Evolutionary conservation across 2,329 filamentous ascomycete genomes (phyloP).

Genomic region (Neurospora crassa): DNA sequence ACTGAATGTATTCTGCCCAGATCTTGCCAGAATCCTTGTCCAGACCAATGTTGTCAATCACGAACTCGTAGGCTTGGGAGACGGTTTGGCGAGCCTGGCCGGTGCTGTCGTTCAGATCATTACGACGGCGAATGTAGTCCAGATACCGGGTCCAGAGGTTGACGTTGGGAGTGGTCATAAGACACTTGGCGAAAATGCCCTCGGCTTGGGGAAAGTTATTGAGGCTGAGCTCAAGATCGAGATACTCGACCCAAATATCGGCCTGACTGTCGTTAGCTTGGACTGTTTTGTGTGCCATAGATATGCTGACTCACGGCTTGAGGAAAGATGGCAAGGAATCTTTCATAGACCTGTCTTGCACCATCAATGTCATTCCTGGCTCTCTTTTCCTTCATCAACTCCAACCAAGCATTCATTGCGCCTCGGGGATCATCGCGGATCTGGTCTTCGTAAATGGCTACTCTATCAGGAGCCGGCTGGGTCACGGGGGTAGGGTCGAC

Average conservation of each 20-base stretch:
- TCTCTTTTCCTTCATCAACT: constrained; percentile 76
- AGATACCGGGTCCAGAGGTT: constrained; percentile 89
- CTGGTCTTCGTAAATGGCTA: constrained; percentile 78
- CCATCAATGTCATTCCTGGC: constrained; percentile 75
- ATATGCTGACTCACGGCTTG: constrained; percentile 61
- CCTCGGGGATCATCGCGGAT: constrained; percentile 88
- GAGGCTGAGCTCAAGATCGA: constrained; percentile 79
- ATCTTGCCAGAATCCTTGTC: constrained; percentile 84
- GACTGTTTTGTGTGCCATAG: constrained; percentile 4
- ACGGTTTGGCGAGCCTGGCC: constrained; percentile 72
- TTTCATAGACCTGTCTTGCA: constrained; percentile 68
- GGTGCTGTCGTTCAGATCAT: constrained; percentile 75
- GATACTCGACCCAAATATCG: constrained; percentile 82
- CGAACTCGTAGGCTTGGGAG: constrained; percentile 83
- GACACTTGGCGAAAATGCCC: constrained; percentile 69
- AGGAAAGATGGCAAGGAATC: constrained; percentile 82
- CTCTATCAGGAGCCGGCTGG: constrained; percentile 53
- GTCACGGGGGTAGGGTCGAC: constrained; percentile 16
- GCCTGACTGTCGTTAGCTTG: constrained; percentile 50
- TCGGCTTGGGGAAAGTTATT: constrained; percentile 77
- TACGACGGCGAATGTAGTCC: constrained; percentile 85
- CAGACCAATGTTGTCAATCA: constrained; percentile 78
- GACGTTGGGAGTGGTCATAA: constrained; percentile 72
- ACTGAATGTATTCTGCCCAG: constrained; percentile 92
- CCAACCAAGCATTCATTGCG: constrained; percentile 85